A percentile compares a stretch with the other conserved stretches of the same genome.
Evolutionary conservation across 176 grass and related monocot species (phyloP).

Genomic region (Eremochloa ophiuroides): DNA sequence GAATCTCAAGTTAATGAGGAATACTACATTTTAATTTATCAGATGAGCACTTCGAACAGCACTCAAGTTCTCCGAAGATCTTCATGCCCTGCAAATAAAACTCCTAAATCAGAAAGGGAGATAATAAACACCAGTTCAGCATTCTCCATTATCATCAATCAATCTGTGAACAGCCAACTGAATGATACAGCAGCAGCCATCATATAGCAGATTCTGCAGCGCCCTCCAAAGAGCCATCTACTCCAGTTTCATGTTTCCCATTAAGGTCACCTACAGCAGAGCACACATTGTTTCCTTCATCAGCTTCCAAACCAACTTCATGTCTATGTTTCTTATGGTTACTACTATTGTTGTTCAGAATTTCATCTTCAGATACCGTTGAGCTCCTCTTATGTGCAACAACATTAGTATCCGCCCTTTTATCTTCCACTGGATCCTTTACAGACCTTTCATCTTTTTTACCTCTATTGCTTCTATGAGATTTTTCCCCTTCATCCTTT

Average conservation of each 20-base stretch:
- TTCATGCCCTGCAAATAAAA: slow-evolving; percentile 82
- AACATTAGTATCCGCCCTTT: slow-evolving; percentile 22
- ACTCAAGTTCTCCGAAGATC: slow-evolving; percentile 45
- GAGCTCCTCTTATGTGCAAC: slow-evolving; percentile 46
- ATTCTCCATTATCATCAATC: slow-evolving; percentile 32
- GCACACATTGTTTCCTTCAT: slow-evolving; percentile 31
- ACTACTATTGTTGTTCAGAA: slow-evolving; percentile 29
- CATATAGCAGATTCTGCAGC: slow-evolving; percentile 25
- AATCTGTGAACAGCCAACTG: slow-evolving; percentile 25
- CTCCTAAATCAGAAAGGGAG: slow-evolving; percentile 65
- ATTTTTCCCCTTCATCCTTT: slow-evolving; percentile 48
- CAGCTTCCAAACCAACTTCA: slow-evolving; percentile 18
- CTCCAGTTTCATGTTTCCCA: slow-evolving; percentile 30
- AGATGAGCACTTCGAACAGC: slow-evolving; percentile 18
- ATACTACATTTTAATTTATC: slow-evolving; percentile 49
- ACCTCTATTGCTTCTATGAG: slow-evolving; percentile 42
- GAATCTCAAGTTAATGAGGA: slow-evolving; percentile 32
- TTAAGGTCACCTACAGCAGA: slow-evolving; percentile 12
- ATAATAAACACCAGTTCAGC: slow-evolving; percentile 42
- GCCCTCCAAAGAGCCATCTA: slow-evolving; percentile 15
- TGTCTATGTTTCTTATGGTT: slow-evolving; percentile 51
- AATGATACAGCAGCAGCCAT: slow-evolving; percentile 16
- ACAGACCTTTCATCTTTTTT: slow-evolving; percentile 47
- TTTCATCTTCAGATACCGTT: slow-evolving; percentile 50
- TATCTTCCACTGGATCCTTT: slow-evolving; percentile 54